Evolutionary conservation across 306 rosid genomes (phyloP).

Genomic region (Prosopis cineraria): DNA sequence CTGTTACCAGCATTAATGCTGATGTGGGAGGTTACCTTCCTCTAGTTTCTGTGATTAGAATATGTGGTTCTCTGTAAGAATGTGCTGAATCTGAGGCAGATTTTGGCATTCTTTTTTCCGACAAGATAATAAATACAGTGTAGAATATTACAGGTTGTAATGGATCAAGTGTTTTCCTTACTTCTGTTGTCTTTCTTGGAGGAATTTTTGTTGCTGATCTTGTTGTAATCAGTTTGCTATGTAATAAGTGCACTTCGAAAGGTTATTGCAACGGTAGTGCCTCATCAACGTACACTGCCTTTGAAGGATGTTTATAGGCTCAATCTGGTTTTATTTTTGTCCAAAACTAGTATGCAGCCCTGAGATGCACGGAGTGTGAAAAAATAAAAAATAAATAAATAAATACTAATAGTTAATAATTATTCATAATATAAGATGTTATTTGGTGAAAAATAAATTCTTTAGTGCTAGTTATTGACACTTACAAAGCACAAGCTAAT

Average conservation of each 20-base stretch:
- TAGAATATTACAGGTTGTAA: constrained; percentile 5
- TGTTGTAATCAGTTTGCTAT: background rate
- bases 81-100: background rate
- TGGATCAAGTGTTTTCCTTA: background rate
- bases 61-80: background rate
- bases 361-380: too few species aligned
- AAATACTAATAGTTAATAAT: too few species aligned
- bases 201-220: constrained; percentile 1
- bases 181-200: background rate
- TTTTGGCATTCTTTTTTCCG: constrained; percentile 6
- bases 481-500: too few species aligned
- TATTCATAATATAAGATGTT: too few species aligned
- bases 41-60: constrained; percentile 15
- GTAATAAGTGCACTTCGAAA: background rate
- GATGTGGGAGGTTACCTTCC: background rate
- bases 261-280: background rate
- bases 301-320: background rate
- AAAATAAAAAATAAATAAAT: too few species aligned
- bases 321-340: too few species aligned
- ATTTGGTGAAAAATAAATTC: too few species aligned
- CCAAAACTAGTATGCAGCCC: background rate
- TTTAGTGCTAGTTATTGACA: too few species aligned
- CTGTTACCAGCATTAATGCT: background rate
- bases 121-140: background rate
- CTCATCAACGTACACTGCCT: background rate